phyloP scores from a whole-genome alignment of 108 stramenopile species.

The Schizochytrium sp. region DNA sequence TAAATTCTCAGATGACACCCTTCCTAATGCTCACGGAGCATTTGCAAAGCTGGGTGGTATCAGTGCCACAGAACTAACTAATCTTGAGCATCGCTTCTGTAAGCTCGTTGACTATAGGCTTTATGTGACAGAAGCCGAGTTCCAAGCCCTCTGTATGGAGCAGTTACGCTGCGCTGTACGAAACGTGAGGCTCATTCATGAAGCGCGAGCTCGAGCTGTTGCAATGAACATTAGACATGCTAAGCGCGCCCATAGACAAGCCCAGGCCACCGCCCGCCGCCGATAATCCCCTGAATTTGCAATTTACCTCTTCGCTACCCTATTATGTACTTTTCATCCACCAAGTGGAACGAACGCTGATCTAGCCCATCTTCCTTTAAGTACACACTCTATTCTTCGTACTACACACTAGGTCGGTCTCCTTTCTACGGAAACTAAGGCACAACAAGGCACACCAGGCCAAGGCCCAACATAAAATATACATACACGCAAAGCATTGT shows the following conservation, averaged over 20 bases:
- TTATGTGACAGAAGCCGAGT: slow-evolving; percentile 53
- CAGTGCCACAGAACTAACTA: background rate
- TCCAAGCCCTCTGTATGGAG: slow-evolving; percentile 57
- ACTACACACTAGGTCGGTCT: no score
- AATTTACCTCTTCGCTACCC: no score
- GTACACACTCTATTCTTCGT: no score
- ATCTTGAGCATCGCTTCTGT: slow-evolving; percentile 19
- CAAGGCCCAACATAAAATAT: no score
- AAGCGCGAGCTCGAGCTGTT: background rate
- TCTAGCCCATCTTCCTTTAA: no score
- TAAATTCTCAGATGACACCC: slow-evolving; percentile 58
- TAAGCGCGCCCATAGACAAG: background rate
- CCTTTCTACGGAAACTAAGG: no score
- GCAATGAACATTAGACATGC: background rate
- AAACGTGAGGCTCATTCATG: background rate
- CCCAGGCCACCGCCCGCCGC: background rate
- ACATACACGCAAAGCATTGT: no score
- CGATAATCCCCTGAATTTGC: no score
- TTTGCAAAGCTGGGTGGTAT: slow-evolving; percentile 46
- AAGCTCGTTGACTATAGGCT: slow-evolving; percentile 14
- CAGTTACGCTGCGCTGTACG: slow-evolving; percentile 58
- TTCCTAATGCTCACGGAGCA: background rate
- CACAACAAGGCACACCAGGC: no score
- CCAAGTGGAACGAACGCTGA: no score
- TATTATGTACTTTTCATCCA: no score